Evolutionary conservation across 2,329 filamentous ascomycete genomes (phyloP), one percentile per base, ranked within the genome.

Genomic region (Stemphylium beticola): DNA sequence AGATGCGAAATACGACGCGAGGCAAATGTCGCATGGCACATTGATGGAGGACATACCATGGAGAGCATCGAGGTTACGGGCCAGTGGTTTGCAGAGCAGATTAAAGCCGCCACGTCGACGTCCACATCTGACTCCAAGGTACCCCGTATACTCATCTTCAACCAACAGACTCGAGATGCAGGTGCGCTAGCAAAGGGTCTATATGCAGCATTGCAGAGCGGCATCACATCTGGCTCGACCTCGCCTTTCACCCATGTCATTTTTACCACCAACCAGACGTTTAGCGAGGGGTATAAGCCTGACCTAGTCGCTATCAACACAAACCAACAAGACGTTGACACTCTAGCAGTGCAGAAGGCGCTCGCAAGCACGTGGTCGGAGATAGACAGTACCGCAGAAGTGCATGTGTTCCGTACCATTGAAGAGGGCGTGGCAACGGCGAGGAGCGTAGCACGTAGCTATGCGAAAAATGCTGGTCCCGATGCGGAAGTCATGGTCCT

Each of bases 81-180:
- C 3, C 81, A 80, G 61, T 97, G 93, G 93, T 93, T 93, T 66
- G 84, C 84, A 7, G 69, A 74, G 39, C 74, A 64, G 58, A 76
- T 70, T 33, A 61, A 67, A 11, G 65, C 73, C 14, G 73, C 75
- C 39, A 72, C 74, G 10, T 67, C 74, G 4, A 65, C 74, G 6
- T 54, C 54, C n/a, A 59, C 56, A 62, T 47, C 49, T 18, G 49
- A 60, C 4, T 48, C 52, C 11, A 50, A 56, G 17, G 49, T 58
- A 9, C 69, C 78, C 5, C 79, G 91, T 0, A 80, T 89, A 53
- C 78, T 98, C 40, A 83, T 98, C 42, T 98, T 98, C 81, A 97
- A 97, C 75, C 93, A 97, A 75, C 92, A 96, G 70, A 92, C 91
- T 9, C 85, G 92, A 29, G 87, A 96, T 68, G 90, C 90, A 4